phyloP scores from a whole-genome alignment of 2,329 filamentous ascomycete genomes.

The Ophiosphaerella narmari region DNA sequence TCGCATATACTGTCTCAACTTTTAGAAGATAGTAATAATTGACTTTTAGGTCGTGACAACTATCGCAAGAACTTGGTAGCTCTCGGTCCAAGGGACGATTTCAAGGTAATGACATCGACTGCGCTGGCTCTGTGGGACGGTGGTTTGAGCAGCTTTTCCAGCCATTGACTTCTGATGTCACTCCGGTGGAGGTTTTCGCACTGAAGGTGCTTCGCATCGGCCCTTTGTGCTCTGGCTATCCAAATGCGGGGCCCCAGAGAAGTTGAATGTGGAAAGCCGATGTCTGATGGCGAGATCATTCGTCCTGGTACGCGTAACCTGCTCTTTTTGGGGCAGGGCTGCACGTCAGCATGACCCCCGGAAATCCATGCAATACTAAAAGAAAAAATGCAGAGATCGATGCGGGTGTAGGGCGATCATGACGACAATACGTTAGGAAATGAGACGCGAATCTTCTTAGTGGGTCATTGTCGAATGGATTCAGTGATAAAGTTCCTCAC shows the following conservation, averaged over 20 bases:
- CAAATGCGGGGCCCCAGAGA: conserved; percentile 32
- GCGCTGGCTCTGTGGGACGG: too few species aligned
- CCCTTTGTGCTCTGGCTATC: conserved; percentile 17
- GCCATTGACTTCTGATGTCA: conserved; percentile 13
- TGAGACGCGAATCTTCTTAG: conserved; percentile 15
- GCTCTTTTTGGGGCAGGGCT: conserved; percentile 3
- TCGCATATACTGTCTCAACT: too few species aligned
- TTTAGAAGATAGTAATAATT: too few species aligned
- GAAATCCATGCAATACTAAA: conserved; percentile 5
- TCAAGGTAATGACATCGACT: too few species aligned
- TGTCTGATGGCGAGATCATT: conserved; percentile 11
- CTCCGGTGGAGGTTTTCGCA: conserved; percentile 13
- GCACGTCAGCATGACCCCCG: conserved; percentile 14
- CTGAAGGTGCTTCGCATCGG: conserved; percentile 21
- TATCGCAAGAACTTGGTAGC: too few species aligned
- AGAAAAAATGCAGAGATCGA: neutral
- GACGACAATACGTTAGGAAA: conserved; percentile 17
- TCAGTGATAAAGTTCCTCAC: conserved; percentile 10
- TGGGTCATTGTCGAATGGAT: conserved; percentile 12
- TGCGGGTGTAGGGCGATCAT: conserved; percentile 3
- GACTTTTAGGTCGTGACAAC: too few species aligned
- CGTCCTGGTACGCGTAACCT: conserved; percentile 16
- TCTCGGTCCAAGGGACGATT: too few species aligned
- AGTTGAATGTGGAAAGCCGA: conserved; percentile 22
- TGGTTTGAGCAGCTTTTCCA: too few species aligned